Percentiles rank a stretch among this genome's conserved stretches.
Evolutionary conservation across 306 rosid species (phyloP).

Genomic region (Ceratonia siliqua): DNA sequence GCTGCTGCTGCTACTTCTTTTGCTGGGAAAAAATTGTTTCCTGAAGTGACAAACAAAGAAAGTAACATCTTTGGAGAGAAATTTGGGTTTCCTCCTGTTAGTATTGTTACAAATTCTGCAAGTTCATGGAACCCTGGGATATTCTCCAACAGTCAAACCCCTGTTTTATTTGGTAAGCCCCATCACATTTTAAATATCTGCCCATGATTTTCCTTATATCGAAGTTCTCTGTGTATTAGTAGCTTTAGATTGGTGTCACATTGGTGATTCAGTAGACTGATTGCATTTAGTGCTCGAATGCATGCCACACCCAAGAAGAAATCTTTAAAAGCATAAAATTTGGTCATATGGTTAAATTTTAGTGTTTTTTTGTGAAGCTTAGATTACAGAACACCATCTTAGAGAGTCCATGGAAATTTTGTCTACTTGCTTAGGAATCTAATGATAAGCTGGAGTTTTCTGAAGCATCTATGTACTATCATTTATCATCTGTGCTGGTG

Average conservation of each 20-base stretch:
- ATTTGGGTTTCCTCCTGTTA: conserved; percentile 45
- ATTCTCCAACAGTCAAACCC: conserved; percentile 50
- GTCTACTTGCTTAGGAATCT: background rate
- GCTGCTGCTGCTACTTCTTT: conserved; percentile 40
- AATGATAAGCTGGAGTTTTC: background rate
- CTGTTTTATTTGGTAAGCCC: conserved; percentile 60
- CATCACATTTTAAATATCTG: background rate
- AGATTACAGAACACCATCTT: background rate
- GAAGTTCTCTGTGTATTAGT: background rate
- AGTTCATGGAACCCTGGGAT: conserved; percentile 65
- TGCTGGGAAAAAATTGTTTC: conserved; percentile 49
- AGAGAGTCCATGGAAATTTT: background rate
- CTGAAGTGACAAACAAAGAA: conserved; percentile 49
- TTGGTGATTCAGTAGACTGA: conserved; percentile 17
- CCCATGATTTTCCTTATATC: background rate
- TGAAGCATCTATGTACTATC: background rate
- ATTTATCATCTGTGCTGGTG: background rate
- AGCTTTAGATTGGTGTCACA: conserved; percentile 20
- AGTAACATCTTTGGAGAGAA: conserved; percentile 53
- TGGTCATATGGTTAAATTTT: background rate
- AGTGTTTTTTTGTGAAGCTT: background rate
- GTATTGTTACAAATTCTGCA: conserved; percentile 44
- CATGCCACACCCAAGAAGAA: conserved; percentile 6
- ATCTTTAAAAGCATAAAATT: background rate
- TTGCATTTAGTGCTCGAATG: conserved; percentile 26